Evolutionary conservation across 2,329 filamentous ascomycete genomes (phyloP).

Genomic region (Lachnellula hyalina): DNA sequence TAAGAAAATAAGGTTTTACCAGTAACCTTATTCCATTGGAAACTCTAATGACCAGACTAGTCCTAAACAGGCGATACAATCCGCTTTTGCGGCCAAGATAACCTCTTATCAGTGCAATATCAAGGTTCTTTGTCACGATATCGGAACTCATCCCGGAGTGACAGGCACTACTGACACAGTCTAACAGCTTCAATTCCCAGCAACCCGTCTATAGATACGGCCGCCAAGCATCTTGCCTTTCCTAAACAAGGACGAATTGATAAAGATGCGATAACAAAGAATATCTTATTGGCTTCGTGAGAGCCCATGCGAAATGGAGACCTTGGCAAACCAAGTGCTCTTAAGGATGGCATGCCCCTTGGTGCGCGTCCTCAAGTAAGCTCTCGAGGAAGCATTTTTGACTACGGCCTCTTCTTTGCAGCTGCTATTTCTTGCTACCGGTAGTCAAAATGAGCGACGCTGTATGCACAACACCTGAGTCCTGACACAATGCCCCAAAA

Average conservation of each 20-base stretch:
- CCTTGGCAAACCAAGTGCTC: not conserved
- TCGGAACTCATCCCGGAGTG: not conserved
- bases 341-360: not conserved
- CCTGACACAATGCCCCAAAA: too few species aligned
- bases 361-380: not conserved
- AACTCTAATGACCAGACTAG: too few species aligned
- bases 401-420: not conserved
- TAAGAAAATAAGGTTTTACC: too few species aligned
- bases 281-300: not conserved
- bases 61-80: too few species aligned
- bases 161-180: not conserved
- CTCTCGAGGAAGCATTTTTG: not conserved
- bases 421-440: not conserved
- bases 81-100: too few species aligned
- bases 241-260: not conserved
- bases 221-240: conserved; percentile 1
- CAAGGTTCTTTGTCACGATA: not conserved
- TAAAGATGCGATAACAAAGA: not conserved
- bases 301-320: not conserved
- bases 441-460: conserved; percentile 14
- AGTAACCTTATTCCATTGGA: too few species aligned
- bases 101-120: too few species aligned
- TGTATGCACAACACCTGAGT: conserved; percentile 3
- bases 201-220: not conserved
- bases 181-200: not conserved